Percentiles rank a stretch among this genome's conserved stretches.
Conservation (phyloP, 2,329 filamentous ascomycete species). For the Alternaria solani region DNA sequence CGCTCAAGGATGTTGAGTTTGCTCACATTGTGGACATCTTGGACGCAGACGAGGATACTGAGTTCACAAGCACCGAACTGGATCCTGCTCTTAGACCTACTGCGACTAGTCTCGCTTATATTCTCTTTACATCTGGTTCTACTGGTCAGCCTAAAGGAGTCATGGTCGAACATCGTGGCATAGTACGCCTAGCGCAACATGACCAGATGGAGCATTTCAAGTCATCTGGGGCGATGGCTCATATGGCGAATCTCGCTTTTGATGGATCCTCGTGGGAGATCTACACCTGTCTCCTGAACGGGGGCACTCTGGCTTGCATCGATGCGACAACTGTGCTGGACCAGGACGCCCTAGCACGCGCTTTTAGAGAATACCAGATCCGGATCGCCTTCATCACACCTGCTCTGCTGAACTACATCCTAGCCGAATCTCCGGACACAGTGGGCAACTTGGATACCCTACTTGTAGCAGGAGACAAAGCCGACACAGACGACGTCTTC, state of each 20-base stretch:
- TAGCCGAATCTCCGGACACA: not conserved
- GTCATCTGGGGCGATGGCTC: slow-evolving; percentile 47
- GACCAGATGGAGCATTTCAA: slow-evolving; percentile 31
- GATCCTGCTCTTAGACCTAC: no score
- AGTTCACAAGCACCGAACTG: no score
- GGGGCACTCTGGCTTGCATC: slow-evolving; percentile 57
- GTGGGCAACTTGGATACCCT: not conserved
- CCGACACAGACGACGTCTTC: slow-evolving; percentile 8
- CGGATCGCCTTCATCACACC: slow-evolving; percentile 2
- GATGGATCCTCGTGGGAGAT: slow-evolving; percentile 60
- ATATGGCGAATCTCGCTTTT: slow-evolving; percentile 36
- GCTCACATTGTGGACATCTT: not conserved
- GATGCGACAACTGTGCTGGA: not conserved
- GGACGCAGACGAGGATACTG: no score
- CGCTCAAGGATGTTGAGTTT: not conserved
- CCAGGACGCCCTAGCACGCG: not conserved
- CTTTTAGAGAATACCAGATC: not conserved
- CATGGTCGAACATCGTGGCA: slow-evolving; percentile 66
- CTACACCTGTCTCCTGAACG: slow-evolving; percentile 63
- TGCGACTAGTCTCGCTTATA: slow-evolving; percentile 59
- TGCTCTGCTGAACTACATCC: not conserved
- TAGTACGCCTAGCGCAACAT: slow-evolving; percentile 44
- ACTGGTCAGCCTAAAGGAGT: slow-evolving; percentile 62
- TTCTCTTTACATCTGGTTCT: slow-evolving; percentile 62
- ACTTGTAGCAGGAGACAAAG: slow-evolving; percentile 3